phyloP scores from a whole-genome alignment of 2,329 filamentous ascomycete genomes.

The Didymella keratinophila region DNA sequence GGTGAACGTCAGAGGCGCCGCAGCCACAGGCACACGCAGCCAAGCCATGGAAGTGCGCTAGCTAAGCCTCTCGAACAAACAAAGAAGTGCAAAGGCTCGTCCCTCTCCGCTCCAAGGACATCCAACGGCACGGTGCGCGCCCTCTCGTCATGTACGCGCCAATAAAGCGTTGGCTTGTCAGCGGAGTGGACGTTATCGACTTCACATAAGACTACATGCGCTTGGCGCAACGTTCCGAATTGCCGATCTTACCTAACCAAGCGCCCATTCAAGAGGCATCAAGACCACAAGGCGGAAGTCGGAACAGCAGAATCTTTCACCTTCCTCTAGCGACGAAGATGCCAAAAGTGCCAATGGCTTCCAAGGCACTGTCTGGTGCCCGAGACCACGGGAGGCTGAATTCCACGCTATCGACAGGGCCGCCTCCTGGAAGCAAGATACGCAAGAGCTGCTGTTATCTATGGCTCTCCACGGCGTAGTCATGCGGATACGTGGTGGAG shows the following conservation, averaged over 20 bases:
- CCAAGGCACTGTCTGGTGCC: conserved; percentile 18
- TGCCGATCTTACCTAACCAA: conserved; percentile 21
- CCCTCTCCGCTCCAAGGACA: conserved; percentile 23
- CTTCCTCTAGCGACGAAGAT: conserved; percentile 28
- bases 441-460: conserved; percentile 28
- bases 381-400: conserved; percentile 10
- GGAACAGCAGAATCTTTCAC: conserved; percentile 29
- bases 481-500: conserved; percentile 11
- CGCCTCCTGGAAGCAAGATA: conserved; percentile 12
- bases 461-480: conserved; percentile 25
- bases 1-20: conserved; percentile 4
- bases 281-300: conserved; percentile 34
- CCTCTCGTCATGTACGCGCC: conserved; percentile 8
- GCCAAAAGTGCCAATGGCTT: conserved; percentile 31
- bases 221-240: conserved; percentile 22
- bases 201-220: neutral
- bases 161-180: conserved; percentile 6
- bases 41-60: conserved; percentile 19
- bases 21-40: conserved; percentile 13
- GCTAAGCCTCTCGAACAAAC: conserved; percentile 21
- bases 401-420: conserved; percentile 16
- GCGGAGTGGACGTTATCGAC: conserved; percentile 5
- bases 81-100: conserved; percentile 25
- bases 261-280: conserved; percentile 2
- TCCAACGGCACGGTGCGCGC: conserved; percentile 8